These are phyloP conservation scores for Diplocarpon mali DNA, from an alignment of 2,329 filamentous ascomycete genomes.

Conservation along the genomic window DNA sequence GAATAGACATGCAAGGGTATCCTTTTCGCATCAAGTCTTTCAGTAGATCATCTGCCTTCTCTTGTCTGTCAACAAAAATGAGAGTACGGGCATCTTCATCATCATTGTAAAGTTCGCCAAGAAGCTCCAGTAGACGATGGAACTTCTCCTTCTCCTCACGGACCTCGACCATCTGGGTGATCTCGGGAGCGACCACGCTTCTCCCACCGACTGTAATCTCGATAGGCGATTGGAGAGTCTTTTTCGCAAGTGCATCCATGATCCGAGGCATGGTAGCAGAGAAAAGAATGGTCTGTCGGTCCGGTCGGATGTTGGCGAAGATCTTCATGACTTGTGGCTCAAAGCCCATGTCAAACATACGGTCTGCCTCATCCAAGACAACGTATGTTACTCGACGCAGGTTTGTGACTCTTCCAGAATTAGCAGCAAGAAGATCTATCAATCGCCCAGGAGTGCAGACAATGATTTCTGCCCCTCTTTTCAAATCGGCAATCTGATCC, in stretches of 20 bases:
- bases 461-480: slow-evolving; percentile 88
- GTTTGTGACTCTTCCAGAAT: slow-evolving; percentile 89
- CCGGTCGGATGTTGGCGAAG: slow-evolving; percentile 79
- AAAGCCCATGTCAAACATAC: slow-evolving; percentile 99
- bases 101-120: slow-evolving; percentile 75
- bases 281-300: slow-evolving; percentile 89
- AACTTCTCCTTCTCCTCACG: slow-evolving; percentile 77
- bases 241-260: slow-evolving; percentile 83
- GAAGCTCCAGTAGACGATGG: slow-evolving; percentile 67
- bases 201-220: slow-evolving; percentile 88
- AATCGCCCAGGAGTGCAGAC: slow-evolving; percentile 92
- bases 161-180: slow-evolving; percentile 87
- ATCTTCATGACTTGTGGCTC: slow-evolving; percentile 98
- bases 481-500: slow-evolving; percentile 93
- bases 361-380: slow-evolving; percentile 92
- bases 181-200: slow-evolving; percentile 80
- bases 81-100: slow-evolving; percentile 85
- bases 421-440: slow-evolving; percentile 89
- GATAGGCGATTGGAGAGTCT: slow-evolving; percentile 73
- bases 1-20: slow-evolving; percentile 86
- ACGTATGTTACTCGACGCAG: slow-evolving; percentile 83
- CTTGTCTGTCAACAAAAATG: slow-evolving; percentile 87
- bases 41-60: slow-evolving; percentile 72
- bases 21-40: slow-evolving; percentile 73
- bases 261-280: slow-evolving; percentile 93